phyloP scores from a whole-genome alignment of 306 rosid species.

The Pueraria montana region DNA sequence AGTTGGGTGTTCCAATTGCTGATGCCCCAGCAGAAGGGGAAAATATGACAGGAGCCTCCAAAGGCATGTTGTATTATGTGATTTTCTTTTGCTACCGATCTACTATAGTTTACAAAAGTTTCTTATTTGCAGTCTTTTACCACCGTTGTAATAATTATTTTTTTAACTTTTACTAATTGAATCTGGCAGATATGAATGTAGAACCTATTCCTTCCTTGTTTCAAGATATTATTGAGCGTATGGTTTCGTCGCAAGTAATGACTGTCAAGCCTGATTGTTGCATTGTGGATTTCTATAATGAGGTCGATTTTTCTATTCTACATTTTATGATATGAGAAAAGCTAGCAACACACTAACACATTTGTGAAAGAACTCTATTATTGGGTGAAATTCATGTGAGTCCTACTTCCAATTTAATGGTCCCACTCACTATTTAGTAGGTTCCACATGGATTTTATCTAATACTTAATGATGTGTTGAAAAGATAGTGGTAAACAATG shows the following conservation, averaged over 20 bases:
- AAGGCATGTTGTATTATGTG: slow-evolving; percentile 63
- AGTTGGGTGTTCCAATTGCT: slow-evolving; percentile 74
- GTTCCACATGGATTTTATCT: not conserved
- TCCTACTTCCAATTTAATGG: not conserved
- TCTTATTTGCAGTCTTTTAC: slow-evolving; percentile 14
- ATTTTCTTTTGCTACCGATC: slow-evolving; percentile 39
- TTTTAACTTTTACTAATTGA: slow-evolving; percentile 42
- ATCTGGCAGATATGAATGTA: slow-evolving; percentile 73
- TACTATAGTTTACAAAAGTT: slow-evolving; percentile 3
- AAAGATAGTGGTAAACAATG: not conserved
- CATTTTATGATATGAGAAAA: not conserved
- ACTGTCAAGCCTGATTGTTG: slow-evolving; percentile 92
- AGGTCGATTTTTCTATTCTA: slow-evolving; percentile 62
- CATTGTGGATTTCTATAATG: slow-evolving; percentile 85
- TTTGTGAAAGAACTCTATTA: not conserved
- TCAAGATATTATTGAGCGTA: slow-evolving; percentile 78
- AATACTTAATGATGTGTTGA: not conserved
- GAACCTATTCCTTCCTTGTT: slow-evolving; percentile 86
- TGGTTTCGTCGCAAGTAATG: slow-evolving; percentile 67
- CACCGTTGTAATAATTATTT: slow-evolving; percentile 2
- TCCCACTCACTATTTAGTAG: not conserved
- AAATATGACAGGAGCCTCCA: slow-evolving; percentile 61
- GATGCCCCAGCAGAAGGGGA: slow-evolving; percentile 76
- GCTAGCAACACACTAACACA: not conserved
- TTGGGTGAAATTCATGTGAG: not conserved